These are phyloP conservation scores for Coleophoma crateriformis DNA, from an alignment of 2,329 filamentous ascomycete species.

Conservation along the genomic window DNA sequence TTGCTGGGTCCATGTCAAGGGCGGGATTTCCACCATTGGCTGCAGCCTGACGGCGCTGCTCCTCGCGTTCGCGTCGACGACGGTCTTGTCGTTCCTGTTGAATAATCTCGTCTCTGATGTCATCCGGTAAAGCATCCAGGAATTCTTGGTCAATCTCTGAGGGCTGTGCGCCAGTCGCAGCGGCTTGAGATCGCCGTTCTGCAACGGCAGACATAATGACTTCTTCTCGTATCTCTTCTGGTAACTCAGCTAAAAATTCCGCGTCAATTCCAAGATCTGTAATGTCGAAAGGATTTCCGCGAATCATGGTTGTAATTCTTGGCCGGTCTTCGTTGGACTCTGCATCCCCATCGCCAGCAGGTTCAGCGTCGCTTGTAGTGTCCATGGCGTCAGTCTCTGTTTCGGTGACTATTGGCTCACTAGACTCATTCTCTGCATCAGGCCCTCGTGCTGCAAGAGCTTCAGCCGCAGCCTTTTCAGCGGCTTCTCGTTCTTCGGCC, in stretches of 20 bases:
- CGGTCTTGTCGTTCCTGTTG: slow-evolving; percentile 87
- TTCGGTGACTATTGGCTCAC: slow-evolving; percentile 13
- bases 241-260: slow-evolving; percentile 93
- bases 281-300: slow-evolving; percentile 85
- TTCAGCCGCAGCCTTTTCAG: slow-evolving; percentile 48
- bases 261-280: slow-evolving; percentile 91
- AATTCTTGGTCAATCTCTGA: slow-evolving; percentile 90
- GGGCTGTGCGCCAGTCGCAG: slow-evolving; percentile 64
- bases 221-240: slow-evolving; percentile 92
- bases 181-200: slow-evolving; percentile 73
- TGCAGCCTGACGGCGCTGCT: slow-evolving; percentile 63
- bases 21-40: slow-evolving; percentile 44
- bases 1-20: slow-evolving; percentile 79
- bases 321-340: slow-evolving; percentile 43
- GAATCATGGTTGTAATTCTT: slow-evolving; percentile 76
- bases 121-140: slow-evolving; percentile 82
- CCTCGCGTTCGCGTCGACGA: slow-evolving; percentile 80
- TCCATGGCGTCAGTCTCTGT: slow-evolving; percentile 53
- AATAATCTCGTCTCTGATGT: slow-evolving; percentile 84
- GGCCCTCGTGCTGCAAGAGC: slow-evolving; percentile 42
- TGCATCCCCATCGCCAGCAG: slow-evolving; percentile 29
- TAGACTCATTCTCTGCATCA: slow-evolving; percentile 35
- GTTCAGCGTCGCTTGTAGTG: slow-evolving; percentile 42
- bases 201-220: slow-evolving; percentile 89
- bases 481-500: slow-evolving; percentile 62